These are phyloP conservation scores for Rhodotorula sp. DNA, from an alignment of 1,284 basidiomycete species.

Conservation along the genomic window DNA sequence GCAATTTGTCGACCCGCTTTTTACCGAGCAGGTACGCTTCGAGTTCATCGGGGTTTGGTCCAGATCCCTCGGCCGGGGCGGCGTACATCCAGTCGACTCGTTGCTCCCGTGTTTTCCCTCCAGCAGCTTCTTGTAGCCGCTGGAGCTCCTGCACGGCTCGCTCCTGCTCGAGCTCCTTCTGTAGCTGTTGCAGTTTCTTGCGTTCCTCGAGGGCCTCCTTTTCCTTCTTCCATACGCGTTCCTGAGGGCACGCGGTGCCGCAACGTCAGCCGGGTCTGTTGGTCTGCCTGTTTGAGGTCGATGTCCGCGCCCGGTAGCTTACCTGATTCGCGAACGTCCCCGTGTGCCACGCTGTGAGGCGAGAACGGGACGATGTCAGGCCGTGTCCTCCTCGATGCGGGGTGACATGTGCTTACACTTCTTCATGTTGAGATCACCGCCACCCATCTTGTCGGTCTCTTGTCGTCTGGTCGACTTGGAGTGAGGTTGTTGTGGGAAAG, in stretches of 20 bases:
- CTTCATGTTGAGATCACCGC: constrained; percentile 83
- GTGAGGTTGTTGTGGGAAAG: too few species aligned
- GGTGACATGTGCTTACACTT: constrained; percentile 57
- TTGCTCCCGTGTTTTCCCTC: constrained; percentile 88
- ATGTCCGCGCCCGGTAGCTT: background rate
- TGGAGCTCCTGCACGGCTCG: constrained; percentile 94
- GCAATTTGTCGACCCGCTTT: constrained; percentile 93
- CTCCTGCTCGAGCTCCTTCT: constrained; percentile 96
- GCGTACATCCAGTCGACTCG: constrained; percentile 99
- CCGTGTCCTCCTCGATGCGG: background rate
- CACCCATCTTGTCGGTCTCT: constrained; percentile 26
- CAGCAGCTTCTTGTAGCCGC: constrained; percentile 78
- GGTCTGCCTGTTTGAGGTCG: background rate
- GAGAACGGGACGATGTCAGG: background rate
- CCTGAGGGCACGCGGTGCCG: constrained; percentile 61
- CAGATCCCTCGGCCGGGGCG: constrained; percentile 80
- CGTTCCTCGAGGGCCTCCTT: constrained; percentile 96
- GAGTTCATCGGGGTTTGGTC: constrained; percentile 80
- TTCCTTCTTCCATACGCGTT: constrained; percentile 98
- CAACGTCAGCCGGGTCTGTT: background rate
- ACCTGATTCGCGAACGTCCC: constrained; percentile 35
- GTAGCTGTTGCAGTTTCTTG: constrained; percentile 93
- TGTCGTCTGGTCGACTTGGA: too few species aligned
- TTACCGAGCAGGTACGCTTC: constrained; percentile 98
- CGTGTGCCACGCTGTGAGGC: constrained; percentile 30